phyloP scores from a whole-genome alignment of 768 basidiomycete genomes.

The Lactarius psammicola region DNA sequence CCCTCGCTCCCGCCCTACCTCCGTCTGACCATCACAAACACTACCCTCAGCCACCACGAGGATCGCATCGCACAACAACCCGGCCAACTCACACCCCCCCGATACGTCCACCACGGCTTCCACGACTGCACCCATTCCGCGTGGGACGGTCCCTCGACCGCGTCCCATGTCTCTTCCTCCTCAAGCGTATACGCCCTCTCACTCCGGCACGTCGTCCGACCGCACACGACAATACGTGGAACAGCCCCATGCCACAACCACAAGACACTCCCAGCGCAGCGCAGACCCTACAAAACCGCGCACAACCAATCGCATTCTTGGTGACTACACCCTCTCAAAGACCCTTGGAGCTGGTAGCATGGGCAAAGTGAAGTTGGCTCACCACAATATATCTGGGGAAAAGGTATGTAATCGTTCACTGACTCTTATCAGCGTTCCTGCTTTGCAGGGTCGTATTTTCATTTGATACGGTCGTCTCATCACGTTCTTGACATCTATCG shows the following conservation, averaged over 20 bases:
- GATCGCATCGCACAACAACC: slow-evolving; percentile 34
- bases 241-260: slow-evolving; percentile 25
- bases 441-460: background rate
- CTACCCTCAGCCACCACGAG: slow-evolving; percentile 29
- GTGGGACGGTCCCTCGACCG: slow-evolving; percentile 39
- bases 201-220: slow-evolving; percentile 33
- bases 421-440: slow-evolving; percentile 58
- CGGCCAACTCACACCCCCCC: slow-evolving; percentile 35
- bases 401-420: slow-evolving; percentile 60
- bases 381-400: slow-evolving; percentile 84
- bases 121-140: slow-evolving; percentile 24
- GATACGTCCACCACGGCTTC: slow-evolving; percentile 17
- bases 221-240: slow-evolving; percentile 31
- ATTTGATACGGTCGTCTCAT: background rate
- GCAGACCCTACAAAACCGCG: slow-evolving; percentile 33
- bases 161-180: slow-evolving; percentile 78
- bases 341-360: slow-evolving; percentile 97
- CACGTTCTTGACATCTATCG: background rate
- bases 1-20: slow-evolving; percentile 8
- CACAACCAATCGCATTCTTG: slow-evolving; percentile 60
- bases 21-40: slow-evolving; percentile 15
- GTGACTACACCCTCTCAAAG: slow-evolving; percentile 95
- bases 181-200: slow-evolving; percentile 44
- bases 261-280: slow-evolving; percentile 24
- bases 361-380: slow-evolving; percentile 98